These are phyloP conservation scores for Pleurotus cornucopiae DNA, from an alignment of 768 basidiomycete genomes.

Conservation along the genomic window DNA sequence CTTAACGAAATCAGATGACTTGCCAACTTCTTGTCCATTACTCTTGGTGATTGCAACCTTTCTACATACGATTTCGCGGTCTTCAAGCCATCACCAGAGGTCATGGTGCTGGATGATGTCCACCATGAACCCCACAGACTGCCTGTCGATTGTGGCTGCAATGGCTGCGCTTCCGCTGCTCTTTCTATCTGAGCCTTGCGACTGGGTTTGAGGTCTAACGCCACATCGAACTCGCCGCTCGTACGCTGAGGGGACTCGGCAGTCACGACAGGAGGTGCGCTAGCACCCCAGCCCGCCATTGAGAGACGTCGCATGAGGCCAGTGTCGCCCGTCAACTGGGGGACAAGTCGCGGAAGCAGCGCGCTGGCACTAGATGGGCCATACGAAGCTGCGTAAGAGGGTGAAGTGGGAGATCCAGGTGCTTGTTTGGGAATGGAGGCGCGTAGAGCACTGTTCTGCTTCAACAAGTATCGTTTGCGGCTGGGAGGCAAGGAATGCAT, in stretches of 20 bases:
- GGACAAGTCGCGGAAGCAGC: slow-evolving; percentile 62
- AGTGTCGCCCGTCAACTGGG: slow-evolving; percentile 74
- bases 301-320: slow-evolving; percentile 67
- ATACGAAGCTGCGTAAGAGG: slow-evolving; percentile 47
- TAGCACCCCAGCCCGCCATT: slow-evolving; percentile 53
- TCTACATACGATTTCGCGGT: slow-evolving; percentile 63
- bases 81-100: slow-evolving; percentile 33
- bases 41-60: slow-evolving; percentile 49
- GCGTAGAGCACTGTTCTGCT: slow-evolving; percentile 45
- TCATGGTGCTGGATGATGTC: slow-evolving; percentile 60
- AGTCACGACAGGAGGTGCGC: slow-evolving; percentile 30
- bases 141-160: slow-evolving; percentile 69
- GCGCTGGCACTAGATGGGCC: slow-evolving; percentile 55
- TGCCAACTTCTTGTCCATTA: slow-evolving; percentile 55
- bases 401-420: slow-evolving; percentile 18
- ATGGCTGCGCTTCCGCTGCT: slow-evolving; percentile 25
- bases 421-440: slow-evolving; percentile 24
- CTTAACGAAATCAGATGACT: slow-evolving; percentile 81
- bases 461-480: slow-evolving; percentile 64
- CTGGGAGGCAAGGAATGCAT: slow-evolving; percentile 60
- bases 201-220: slow-evolving; percentile 17
- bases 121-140: slow-evolving; percentile 77
- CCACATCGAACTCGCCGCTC: slow-evolving; percentile 32
- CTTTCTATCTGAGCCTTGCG: slow-evolving; percentile 25
- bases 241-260: slow-evolving; percentile 25